A percentile compares a stretch with the other conserved stretches of the same genome.
phyloP scores from a whole-genome alignment of 148 eudicot species.

The Chenopodium suecicum region DNA sequence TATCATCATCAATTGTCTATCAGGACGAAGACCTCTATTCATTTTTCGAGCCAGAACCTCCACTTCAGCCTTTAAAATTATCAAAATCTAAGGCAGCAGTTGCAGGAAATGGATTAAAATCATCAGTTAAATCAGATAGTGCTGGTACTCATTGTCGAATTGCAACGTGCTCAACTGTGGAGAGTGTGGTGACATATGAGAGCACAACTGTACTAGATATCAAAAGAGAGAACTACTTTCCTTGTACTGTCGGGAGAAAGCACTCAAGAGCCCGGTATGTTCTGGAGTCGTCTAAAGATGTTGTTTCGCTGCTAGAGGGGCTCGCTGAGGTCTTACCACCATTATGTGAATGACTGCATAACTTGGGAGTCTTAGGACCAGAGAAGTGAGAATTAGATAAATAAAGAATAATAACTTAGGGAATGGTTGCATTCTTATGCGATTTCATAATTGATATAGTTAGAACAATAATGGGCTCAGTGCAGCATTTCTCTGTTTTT shows the following conservation, averaged over 20 bases:
- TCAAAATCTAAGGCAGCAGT: no score
- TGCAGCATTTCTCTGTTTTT: no score
- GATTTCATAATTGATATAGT: no score
- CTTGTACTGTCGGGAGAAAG: conserved; percentile 66
- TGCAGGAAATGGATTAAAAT: conserved; percentile 18
- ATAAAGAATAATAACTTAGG: no score
- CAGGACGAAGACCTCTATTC: conserved; percentile 75
- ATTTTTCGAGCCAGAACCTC: conserved; percentile 67
- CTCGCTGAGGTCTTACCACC: conserved; percentile 35
- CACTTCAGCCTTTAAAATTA: background rate
- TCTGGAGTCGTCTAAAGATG: conserved; percentile 55
- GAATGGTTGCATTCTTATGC: no score
- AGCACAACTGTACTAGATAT: conserved; percentile 58
- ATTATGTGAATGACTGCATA: background rate
- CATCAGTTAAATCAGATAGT: conserved; percentile 24
- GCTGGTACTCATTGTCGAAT: conserved; percentile 10
- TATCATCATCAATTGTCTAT: background rate
- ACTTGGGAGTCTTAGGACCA: background rate
- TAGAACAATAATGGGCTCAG: no score
- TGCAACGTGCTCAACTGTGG: conserved; percentile 5
- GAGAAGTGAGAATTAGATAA: no score
- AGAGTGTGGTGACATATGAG: conserved; percentile 32
- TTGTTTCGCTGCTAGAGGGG: conserved; percentile 50
- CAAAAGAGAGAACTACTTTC: conserved; percentile 58
- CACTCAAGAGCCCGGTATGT: conserved; percentile 63